A percentile compares a stretch with the other conserved stretches of the same genome.
Conservation (phyloP, 2,329 filamentous ascomycete genomes). For the Dichotomopilus funicola region DNA sequence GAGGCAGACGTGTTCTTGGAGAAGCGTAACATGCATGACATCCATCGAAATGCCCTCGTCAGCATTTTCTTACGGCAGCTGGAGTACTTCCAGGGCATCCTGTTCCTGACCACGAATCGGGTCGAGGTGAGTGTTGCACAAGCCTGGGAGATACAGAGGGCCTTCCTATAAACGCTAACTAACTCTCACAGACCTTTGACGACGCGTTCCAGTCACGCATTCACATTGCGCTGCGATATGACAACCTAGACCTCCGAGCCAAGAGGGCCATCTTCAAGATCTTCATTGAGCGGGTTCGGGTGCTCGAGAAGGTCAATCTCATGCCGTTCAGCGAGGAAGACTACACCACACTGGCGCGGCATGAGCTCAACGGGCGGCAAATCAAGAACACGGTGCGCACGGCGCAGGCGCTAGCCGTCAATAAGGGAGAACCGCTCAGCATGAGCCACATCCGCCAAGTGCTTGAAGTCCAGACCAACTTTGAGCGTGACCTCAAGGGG, state of each 20-base stretch:
- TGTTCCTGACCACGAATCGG: conserved; percentile 85
- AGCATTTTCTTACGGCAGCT: conserved; percentile 80
- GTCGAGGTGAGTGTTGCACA: conserved; percentile 47
- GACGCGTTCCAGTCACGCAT: conserved; percentile 86
- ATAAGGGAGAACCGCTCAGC: conserved; percentile 61
- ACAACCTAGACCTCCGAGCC: conserved; percentile 63
- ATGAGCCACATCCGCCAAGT: conserved; percentile 78
- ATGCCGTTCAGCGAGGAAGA: conserved; percentile 61
- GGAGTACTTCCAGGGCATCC: conserved; percentile 87
- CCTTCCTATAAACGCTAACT: neutral
- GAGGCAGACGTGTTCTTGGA: conserved; percentile 83
- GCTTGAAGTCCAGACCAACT: conserved; percentile 75
- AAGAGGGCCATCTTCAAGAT: conserved; percentile 77
- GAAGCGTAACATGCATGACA: conserved; percentile 73
- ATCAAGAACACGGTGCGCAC: conserved; percentile 87
- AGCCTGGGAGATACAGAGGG: neutral
- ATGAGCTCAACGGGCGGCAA: conserved; percentile 58
- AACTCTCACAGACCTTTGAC: conserved; percentile 62
- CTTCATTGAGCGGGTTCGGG: conserved; percentile 68
- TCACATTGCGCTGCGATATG: conserved; percentile 77
- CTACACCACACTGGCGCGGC: conserved; percentile 57
- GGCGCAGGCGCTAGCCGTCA: conserved; percentile 74
- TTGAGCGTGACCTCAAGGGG: conserved; percentile 76
- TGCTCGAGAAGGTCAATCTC: conserved; percentile 54
- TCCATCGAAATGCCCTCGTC: conserved; percentile 78